Base-by-base conservation (phyloP, 176 grass and related monocot species). In the Tillandsia fasciculata region DNA sequence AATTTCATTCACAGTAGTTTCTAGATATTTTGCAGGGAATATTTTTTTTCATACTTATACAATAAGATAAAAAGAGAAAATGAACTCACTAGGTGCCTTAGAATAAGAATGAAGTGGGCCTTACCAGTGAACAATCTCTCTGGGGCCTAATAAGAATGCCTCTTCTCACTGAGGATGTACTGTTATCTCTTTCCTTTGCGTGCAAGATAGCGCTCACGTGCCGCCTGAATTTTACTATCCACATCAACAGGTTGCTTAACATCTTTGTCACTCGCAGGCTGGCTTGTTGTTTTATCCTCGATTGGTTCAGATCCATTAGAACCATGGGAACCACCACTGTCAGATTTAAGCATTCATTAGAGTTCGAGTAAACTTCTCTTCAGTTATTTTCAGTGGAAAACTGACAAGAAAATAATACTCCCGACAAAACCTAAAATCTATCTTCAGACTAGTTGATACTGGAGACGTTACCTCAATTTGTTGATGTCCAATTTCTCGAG, bases 181-280 rank as follows among this genome's bases (percentile, higher is more conserved):
- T 29, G 29, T 72, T 78, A 96, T 81, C 78, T 91, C 70, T 91
- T 96, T 65, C 73, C 88, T 81, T 92, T 96, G 20, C 88, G 64
- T 42, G 88, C 83, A 28, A 92, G 86, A 72, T 92, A 96, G 49
- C 92, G 88, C 59, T 92, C 92, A 29, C 88, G 85, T 33, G 92
- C 92, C 23, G 86, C 88, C 71, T 92, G 92, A 71, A 96, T 96
- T 85, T 92, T 96, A 74, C 64, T 81, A n/a, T 96, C 86, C 53
- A 87, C 63, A 3, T 86, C 81, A 26, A 2, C 65, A 76, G 86
- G 65, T 81, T 83, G 81, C 68, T 79, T 89, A 50, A 33, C 56
- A 84, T 71, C 81, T 24, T 17, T 17, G 13, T 54, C 73, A 69
- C 68, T 68, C 33, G 64, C 76, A 0, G 67, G 20, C 12, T 17